phyloP scores from a whole-genome alignment of 257 asterid genomes.

The Capsicum baccatum region DNA sequence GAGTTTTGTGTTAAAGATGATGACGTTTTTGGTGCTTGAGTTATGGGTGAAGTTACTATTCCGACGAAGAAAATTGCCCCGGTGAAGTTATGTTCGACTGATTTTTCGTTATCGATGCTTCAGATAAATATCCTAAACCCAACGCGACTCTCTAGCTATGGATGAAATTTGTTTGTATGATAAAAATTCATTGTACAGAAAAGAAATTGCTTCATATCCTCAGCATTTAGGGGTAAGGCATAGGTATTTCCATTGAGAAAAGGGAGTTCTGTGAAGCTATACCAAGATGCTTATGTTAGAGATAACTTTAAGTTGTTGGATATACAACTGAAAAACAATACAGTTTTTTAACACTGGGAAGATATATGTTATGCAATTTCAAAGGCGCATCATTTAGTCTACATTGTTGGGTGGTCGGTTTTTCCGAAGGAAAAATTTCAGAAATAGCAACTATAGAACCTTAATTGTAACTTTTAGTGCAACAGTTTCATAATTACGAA shows the following conservation, averaged over 20 bases:
- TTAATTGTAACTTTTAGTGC: too few species aligned
- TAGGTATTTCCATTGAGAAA: conserved; percentile 78
- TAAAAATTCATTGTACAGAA: conserved; percentile 54
- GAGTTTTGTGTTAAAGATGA: conserved; percentile 77
- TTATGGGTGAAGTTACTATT: conserved; percentile 64
- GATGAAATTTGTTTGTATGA: too few species aligned
- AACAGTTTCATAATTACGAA: too few species aligned
- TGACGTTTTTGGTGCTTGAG: conserved; percentile 72
- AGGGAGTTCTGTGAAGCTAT: conserved; percentile 71
- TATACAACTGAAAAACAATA: conserved; percentile 59
- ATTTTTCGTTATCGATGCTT: too few species aligned
- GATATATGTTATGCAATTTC: conserved; percentile 80
- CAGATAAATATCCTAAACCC: too few species aligned
- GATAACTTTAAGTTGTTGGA: conserved; percentile 50
- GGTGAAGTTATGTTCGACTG: too few species aligned
- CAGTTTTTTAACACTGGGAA: conserved; percentile 72
- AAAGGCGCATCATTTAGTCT: conserved; percentile 88
- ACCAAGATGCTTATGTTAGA: conserved; percentile 83
- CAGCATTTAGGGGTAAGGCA: conserved; percentile 54
- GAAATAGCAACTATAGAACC: too few species aligned
- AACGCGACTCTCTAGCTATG: too few species aligned
- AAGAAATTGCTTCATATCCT: conserved; percentile 78
- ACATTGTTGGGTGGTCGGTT: conserved; percentile 93
- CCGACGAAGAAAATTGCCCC: conserved; percentile 13
- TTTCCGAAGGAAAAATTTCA: too few species aligned